A percentile compares a stretch with the other conserved stretches of the same genome.
Evolutionary conservation across 345 rosid species (phyloP).

Genomic region (Citrus hindsii): DNA sequence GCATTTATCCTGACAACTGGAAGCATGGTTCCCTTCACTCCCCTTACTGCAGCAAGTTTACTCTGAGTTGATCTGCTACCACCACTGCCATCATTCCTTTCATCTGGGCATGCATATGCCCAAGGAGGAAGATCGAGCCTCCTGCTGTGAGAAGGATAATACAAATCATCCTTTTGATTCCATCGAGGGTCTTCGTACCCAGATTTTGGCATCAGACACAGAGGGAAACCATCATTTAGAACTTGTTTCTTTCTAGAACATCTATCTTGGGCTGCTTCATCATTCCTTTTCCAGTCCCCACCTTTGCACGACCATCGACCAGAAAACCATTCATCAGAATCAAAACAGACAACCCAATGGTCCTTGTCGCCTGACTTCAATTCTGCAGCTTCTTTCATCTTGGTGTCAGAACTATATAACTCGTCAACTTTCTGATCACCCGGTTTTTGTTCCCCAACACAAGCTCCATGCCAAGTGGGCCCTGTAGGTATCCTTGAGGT

Average conservation of each 20-base stretch:
- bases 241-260: constrained; percentile 62
- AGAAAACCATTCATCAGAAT: constrained; percentile 64
- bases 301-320: constrained; percentile 93
- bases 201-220: constrained; percentile 93
- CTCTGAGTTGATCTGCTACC: constrained; percentile 31
- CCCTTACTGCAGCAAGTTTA: constrained; percentile 54
- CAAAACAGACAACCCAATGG: constrained; percentile 35
- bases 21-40: constrained; percentile 66
- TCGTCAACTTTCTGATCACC: constrained; percentile 35
- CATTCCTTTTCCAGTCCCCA: constrained; percentile 97
- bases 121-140: constrained; percentile 96
- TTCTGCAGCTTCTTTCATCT: constrained; percentile 36
- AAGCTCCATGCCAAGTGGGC: constrained; percentile 38
- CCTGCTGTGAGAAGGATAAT: constrained; percentile 65
- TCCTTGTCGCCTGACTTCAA: constrained; percentile 41
- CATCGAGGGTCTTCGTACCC: constrained; percentile 90
- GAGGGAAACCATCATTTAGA: constrained; percentile 91
- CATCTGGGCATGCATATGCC: constrained; percentile 78
- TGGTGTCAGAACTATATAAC: constrained; percentile 30
- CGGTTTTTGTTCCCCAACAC: constrained; percentile 29
- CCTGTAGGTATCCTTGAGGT: constrained; percentile 38
- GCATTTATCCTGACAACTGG: constrained; percentile 94
- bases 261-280: constrained; percentile 68
- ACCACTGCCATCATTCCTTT: constrained; percentile 52
- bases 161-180: constrained; percentile 80